These are phyloP conservation scores for Penicillium digitatum DNA, from an alignment of 2,329 filamentous ascomycete species.

Conservation along the genomic window DNA sequence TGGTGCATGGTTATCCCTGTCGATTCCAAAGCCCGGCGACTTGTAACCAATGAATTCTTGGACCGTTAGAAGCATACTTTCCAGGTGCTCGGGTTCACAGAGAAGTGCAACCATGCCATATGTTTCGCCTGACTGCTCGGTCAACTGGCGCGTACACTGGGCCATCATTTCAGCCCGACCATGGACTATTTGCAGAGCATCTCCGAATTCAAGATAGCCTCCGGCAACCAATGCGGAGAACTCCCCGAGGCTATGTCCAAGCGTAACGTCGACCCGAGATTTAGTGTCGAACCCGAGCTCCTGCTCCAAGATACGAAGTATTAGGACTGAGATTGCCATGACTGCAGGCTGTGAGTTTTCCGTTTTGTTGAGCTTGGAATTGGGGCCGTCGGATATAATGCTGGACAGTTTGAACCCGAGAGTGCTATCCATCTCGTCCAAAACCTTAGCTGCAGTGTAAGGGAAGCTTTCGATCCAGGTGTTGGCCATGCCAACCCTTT, in stretches of 20 bases:
- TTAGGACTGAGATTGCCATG: constrained; percentile 89
- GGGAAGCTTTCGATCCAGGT: constrained; percentile 88
- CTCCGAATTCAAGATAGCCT: constrained; percentile 71
- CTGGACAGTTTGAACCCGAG: constrained; percentile 71
- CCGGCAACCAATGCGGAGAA: constrained; percentile 86
- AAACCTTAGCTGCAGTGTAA: constrained; percentile 65
- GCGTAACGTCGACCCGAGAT: constrained; percentile 71
- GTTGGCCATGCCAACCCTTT: constrained; percentile 80
- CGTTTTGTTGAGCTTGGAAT: constrained; percentile 71
- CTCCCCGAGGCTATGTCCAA: constrained; percentile 89
- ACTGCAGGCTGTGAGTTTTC: constrained; percentile 91
- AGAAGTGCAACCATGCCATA: constrained; percentile 95
- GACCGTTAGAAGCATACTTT: constrained; percentile 66
- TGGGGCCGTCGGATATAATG: constrained; percentile 76
- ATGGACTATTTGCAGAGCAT: constrained; percentile 73
- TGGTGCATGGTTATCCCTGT: constrained; percentile 64
- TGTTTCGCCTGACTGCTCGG: constrained; percentile 66
- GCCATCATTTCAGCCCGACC: constrained; percentile 79
- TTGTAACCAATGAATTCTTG: constrained; percentile 72
- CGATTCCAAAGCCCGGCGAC: constrained; percentile 56
- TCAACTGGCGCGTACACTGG: constrained; percentile 64
- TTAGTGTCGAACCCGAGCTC: constrained; percentile 74
- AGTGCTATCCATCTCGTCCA: constrained; percentile 79
- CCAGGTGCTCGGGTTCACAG: constrained; percentile 75
- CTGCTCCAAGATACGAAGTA: constrained; percentile 77